Conservation (phyloP, 306 rosid species). For the Argentina anserina region DNA sequence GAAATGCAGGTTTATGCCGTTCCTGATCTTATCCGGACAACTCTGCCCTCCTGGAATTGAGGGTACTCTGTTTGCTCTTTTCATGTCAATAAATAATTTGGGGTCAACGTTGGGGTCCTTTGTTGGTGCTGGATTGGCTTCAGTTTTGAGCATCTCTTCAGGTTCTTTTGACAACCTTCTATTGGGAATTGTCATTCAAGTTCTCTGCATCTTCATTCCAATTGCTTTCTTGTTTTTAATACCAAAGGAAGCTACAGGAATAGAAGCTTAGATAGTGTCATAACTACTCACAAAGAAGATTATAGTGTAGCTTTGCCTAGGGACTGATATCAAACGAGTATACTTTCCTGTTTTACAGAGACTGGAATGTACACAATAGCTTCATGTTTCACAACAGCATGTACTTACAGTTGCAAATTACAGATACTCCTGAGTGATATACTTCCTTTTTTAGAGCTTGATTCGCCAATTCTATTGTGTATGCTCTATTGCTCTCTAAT, state of each 20-base stretch:
- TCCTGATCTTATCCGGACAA: conserved; percentile 75
- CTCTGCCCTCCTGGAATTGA: conserved; percentile 93
- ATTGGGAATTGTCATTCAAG: conserved; percentile 54
- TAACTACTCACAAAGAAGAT: not conserved
- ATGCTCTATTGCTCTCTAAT: conserved; percentile 9
- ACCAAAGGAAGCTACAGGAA: conserved; percentile 82
- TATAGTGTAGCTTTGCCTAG: not conserved
- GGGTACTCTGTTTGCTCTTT: conserved; percentile 85
- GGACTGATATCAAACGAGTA: not conserved
- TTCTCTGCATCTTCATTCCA: conserved; percentile 67
- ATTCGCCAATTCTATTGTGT: conserved; percentile 14
- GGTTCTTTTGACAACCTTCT: conserved; percentile 78
- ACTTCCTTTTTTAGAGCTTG: conserved; percentile 7
- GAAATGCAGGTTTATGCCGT: conserved; percentile 83
- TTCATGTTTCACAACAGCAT: conserved; percentile 3
- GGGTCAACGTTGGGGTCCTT: conserved; percentile 69
- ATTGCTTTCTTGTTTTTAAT: conserved; percentile 65
- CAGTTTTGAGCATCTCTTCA: conserved; percentile 59
- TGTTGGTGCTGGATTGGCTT: conserved; percentile 71
- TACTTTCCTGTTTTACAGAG: not conserved
- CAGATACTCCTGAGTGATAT: conserved; percentile 1
- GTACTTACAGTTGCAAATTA: conserved; percentile 23
- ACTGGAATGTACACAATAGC: too few species aligned
- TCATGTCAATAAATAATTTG: conserved; percentile 84
- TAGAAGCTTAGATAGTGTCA: conserved; percentile 43